Conservation (phyloP, 31 red algal genomes). For the Odonthalia washingtoniensis region DNA sequence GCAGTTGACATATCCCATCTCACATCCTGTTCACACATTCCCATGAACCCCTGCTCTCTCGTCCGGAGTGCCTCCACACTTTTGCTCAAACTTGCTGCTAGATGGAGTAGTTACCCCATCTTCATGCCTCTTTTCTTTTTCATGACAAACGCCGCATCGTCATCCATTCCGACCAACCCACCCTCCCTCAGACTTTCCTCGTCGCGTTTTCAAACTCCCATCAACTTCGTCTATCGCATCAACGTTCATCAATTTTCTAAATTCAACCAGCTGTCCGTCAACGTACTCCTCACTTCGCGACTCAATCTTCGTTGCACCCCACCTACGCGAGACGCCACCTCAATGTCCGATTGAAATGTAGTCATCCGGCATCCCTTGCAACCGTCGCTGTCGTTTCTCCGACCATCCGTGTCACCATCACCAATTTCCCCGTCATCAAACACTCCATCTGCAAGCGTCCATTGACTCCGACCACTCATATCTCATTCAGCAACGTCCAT, state of each 20-base stretch:
- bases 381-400: neutral
- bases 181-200: neutral
- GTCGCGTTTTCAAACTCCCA: conserved; percentile 15
- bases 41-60: too few relatives aligned
- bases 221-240: conserved; percentile 77
- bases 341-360: conserved; percentile 17
- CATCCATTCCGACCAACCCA: neutral
- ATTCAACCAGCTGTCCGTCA: neutral
- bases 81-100: too few relatives aligned
- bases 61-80: too few relatives aligned
- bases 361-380: conserved; percentile 42
- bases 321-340: neutral
- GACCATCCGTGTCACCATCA: neutral
- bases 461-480: neutral
- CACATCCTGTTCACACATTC: too few relatives aligned
- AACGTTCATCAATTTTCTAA: conserved; percentile 54
- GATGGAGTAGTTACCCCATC: too few relatives aligned
- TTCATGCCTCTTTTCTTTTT: too few relatives aligned
- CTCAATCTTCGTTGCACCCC: neutral
- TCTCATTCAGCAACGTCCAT: conserved; percentile 3
- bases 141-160: too few relatives aligned
- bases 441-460: conserved; percentile 37
- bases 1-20: too few relatives aligned
- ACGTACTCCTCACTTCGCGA: neutral
- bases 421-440: conserved; percentile 21